Conservation (phyloP, 2,329 filamentous ascomycete species). For the Aspergillus amoenus region DNA sequence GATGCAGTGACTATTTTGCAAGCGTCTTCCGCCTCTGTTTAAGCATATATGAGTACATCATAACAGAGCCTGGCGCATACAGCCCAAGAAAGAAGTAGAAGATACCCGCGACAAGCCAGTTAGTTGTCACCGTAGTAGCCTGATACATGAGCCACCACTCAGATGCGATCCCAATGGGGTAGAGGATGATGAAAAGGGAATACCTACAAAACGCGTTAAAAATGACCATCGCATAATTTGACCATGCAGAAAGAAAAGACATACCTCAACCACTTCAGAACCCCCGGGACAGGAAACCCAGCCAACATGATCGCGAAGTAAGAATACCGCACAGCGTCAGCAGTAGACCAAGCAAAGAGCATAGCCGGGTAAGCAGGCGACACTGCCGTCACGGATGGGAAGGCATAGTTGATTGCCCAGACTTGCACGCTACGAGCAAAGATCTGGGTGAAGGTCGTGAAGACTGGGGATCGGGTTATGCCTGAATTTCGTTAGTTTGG, state of each 20-base stretch:
- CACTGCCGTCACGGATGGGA: slow-evolving; percentile 16
- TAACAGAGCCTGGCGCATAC: slow-evolving; percentile 30
- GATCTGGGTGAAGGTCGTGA: slow-evolving; percentile 31
- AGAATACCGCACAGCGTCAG: slow-evolving; percentile 26
- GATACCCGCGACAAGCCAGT: slow-evolving; percentile 12
- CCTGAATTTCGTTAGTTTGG: slow-evolving; percentile 16
- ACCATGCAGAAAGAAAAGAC: not conserved
- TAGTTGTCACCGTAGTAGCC: slow-evolving; percentile 16
- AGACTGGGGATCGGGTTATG: slow-evolving; percentile 28
- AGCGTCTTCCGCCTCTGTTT: slow-evolving; percentile 29
- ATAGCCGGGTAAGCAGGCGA: slow-evolving; percentile 25
- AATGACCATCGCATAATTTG: not conserved
- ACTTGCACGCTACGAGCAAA: slow-evolving; percentile 33
- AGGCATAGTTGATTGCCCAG: slow-evolving; percentile 31
- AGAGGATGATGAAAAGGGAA: slow-evolving; percentile 28
- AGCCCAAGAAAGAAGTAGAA: slow-evolving; percentile 29
- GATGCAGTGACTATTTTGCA: not conserved
- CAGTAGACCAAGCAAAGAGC: slow-evolving; percentile 29
- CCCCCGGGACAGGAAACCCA: slow-evolving; percentile 12
- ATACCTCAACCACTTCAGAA: slow-evolving; percentile 27
- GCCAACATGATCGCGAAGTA: slow-evolving; percentile 27
- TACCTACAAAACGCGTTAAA: slow-evolving; percentile 20
- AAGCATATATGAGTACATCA: slow-evolving; percentile 34
- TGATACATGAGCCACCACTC: slow-evolving; percentile 33
- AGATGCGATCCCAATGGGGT: slow-evolving; percentile 29